Percentiles rank a stretch among this genome's conserved stretches.
Conservation (phyloP, 2,329 filamentous ascomycete genomes). For the Fusarium clavum region DNA sequence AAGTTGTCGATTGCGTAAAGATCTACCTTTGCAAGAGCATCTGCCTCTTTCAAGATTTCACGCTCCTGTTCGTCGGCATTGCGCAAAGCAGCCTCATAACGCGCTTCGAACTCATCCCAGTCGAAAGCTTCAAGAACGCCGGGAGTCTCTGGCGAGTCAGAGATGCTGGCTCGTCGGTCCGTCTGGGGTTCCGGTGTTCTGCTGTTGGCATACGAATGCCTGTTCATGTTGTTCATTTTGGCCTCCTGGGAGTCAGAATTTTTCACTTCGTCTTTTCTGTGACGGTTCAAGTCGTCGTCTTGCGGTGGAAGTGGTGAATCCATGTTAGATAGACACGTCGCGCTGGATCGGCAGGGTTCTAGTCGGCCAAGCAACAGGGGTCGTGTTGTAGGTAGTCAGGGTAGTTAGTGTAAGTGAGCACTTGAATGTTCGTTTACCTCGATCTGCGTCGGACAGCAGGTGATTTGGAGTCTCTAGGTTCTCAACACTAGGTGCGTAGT, state of each 20-base stretch:
- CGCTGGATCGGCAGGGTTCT: slow-evolving; percentile 22
- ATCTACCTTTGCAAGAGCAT: slow-evolving; percentile 71
- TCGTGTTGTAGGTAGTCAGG: not conserved
- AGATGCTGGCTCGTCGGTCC: slow-evolving; percentile 49
- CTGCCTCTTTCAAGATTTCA: slow-evolving; percentile 74
- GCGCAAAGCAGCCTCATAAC: slow-evolving; percentile 74
- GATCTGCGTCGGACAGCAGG: not conserved
- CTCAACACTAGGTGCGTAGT: not conserved
- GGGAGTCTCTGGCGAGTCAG: slow-evolving; percentile 61
- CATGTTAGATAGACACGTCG: slow-evolving; percentile 35
- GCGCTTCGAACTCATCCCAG: slow-evolving; percentile 80
- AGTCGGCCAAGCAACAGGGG: slow-evolving; percentile 42
- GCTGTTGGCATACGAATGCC: slow-evolving; percentile 35
- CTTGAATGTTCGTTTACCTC: not conserved
- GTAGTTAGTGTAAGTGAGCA: slow-evolving; percentile 7
- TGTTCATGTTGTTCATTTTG: slow-evolving; percentile 41
- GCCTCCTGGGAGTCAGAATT: slow-evolving; percentile 25
- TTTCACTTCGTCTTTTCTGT: slow-evolving; percentile 23
- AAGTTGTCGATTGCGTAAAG: not conserved
- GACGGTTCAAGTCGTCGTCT: slow-evolving; percentile 34
- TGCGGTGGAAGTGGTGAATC: slow-evolving; percentile 32
- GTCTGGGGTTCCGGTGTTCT: slow-evolving; percentile 56
- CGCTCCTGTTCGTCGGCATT: slow-evolving; percentile 73
- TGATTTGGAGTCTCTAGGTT: not conserved
- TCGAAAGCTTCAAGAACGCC: slow-evolving; percentile 70